Base-by-base conservation (phyloP, 805 yeast genomes). In the Hanseniaspora clermontiae region DNA sequence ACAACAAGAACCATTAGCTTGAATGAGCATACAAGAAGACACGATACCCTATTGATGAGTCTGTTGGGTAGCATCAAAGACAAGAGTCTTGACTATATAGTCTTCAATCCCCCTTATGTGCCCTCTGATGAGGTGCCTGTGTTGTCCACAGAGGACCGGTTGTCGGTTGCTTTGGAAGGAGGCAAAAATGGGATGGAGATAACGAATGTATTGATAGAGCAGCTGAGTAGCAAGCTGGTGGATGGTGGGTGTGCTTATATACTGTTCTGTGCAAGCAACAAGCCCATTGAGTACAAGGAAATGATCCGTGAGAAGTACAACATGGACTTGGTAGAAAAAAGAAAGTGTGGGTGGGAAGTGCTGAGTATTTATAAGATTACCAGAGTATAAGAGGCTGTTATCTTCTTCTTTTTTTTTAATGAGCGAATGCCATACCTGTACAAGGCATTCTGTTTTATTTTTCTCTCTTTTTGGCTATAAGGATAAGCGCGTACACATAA, bases 281-380 rank as follows among this genome's bases (percentile, higher is more conserved):
- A 82, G 38, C 97, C 97, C 0, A 79, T 77, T 14, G 59, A 66
- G 7, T 46, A 53, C 2, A 83, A 87, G 81, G 54, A 63, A 15
- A 56, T 60, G 1, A 63, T 65, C 11, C 12, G 38, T 9, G 5
- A 14, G 8, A 75, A 75, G 0, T 91, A 95, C 88, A 55, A 55
- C 0, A 79, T 78, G 0, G 70, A 72, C 1, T 61, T 70, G n/a
- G 72, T 87, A 1, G 76, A 80, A 4, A 74, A 75, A 46, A 74
- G 97, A 55, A 87, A 86, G 63, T 96, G 96, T 0, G 97, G 97
- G 0, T 89, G 97, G 96, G 98, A 93, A 68, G 91, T 84, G 11
- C 72, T 93, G 39, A 79, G 87, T 56, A 83, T 91, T 9, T 80
- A 83, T 69, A 75, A 81, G 60, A 87, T 90, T 63, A 15, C 4